phyloP scores from a whole-genome alignment of 1,284 basidiomycete genomes.

The Taiwanofungus camphoratus region DNA sequence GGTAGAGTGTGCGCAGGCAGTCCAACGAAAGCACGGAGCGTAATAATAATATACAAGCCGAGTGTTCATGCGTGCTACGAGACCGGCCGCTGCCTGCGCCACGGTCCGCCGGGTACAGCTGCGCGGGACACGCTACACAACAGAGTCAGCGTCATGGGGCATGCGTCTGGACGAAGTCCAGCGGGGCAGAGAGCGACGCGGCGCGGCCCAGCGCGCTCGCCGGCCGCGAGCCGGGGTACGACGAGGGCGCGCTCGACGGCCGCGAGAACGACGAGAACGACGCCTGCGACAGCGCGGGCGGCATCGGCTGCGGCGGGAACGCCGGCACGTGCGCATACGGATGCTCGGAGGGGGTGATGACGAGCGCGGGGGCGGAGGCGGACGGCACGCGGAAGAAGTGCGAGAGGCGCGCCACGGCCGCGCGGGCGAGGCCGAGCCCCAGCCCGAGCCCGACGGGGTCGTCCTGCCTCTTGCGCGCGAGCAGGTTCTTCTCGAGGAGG shows the following conservation, averaged over 20 bases:
- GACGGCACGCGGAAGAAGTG: background rate
- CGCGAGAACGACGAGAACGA: slow-evolving; percentile 18
- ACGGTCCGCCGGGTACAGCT: background rate
- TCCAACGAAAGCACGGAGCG: background rate
- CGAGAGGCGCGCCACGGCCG: slow-evolving; percentile 16
- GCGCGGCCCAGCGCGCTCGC: slow-evolving; percentile 22
- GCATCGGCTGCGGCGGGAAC: slow-evolving; percentile 7
- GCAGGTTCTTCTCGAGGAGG: slow-evolving; percentile 21
- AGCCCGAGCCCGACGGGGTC: slow-evolving; percentile 19
- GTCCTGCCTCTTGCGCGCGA: slow-evolving; percentile 21
- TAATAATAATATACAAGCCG: background rate
- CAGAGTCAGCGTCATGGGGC: slow-evolving; percentile 13
- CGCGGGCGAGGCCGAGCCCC: slow-evolving; percentile 11
- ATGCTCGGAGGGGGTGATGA: slow-evolving; percentile 6
- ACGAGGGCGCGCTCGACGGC: slow-evolving; percentile 22
- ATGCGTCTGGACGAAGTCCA: slow-evolving; percentile 12
- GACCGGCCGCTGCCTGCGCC: background rate
- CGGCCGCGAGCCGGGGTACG: slow-evolving; percentile 18
- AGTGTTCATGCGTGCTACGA: background rate
- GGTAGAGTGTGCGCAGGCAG: background rate
- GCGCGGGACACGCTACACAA: background rate
- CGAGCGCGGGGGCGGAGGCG: background rate
- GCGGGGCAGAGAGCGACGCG: slow-evolving; percentile 11
- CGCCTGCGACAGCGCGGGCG: slow-evolving; percentile 12
- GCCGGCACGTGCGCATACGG: slow-evolving; percentile 2